Base-by-base conservation (phyloP, 1,284 basidiomycete species). In the Malassezia pachydermatis region DNA sequence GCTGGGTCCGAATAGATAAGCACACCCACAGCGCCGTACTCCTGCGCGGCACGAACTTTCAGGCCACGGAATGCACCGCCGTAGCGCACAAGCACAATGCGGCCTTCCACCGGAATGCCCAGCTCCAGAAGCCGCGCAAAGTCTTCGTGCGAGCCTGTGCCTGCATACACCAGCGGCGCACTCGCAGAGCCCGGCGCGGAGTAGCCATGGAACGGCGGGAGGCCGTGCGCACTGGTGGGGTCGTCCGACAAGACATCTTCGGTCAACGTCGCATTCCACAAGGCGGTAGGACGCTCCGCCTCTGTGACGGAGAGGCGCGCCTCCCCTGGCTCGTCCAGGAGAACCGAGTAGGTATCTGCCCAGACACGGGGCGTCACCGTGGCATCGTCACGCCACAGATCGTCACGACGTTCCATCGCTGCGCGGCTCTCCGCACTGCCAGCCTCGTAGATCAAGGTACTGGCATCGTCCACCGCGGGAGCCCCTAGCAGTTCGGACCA, bases 1-100 rank as follows among this genome's bases (percentile, higher is more conserved):
- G 81, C 81, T 11, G 85, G 84, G 73, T 95, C 90, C 13, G 81
- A 81, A 74, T 88, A 96, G 62, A 95, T 89, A 47, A 80, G 61
- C 32, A 70, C 67, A 9, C 67, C 73, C 75, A 57, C 81, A 43
- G 81, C 45, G 17, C 89, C 89, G 4, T 81, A 80, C 57, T 88
- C 85, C 62, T 88, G 79, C 2, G 88, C 87, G 1, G 81, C 79
- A 75, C 85, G 79, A 45, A 88, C 77, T 80, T 88, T 61, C 30
- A 96, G 76, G 13, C 90, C 92, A 57, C 90, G 82, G 76, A 87
- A 87, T 49, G 80, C 70, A 19, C 72, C 71, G 11, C 88, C 89
- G 67, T 95, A 95, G 45, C 87, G 83, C 44, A 79, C 79, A 11
- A 95, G 76, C n/a, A 83, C 83, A 50, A 95, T 82, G 63, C 84